Base-by-base conservation (phyloP, 2,329 filamentous ascomycete genomes). In the Nothomitra cinnamomea region DNA sequence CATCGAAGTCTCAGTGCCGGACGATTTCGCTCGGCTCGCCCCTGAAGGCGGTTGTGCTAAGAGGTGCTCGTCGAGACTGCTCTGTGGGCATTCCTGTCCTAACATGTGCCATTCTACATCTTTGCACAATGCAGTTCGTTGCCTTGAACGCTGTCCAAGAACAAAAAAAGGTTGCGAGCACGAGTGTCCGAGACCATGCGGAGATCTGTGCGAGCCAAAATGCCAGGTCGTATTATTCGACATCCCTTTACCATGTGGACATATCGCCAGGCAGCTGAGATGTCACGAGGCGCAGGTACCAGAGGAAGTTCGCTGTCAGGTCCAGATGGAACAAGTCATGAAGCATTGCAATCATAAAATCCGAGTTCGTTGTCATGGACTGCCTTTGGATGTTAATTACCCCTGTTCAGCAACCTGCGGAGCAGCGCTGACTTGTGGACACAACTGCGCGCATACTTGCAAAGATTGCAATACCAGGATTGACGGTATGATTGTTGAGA, bases 21-120 rank as follows among this genome's bases (percentile, higher is more conserved):
- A 80, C 1, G 71, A 85, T 56, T 85, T 85, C 58, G 56, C 67
- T 0, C 70, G 61, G 56, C 64, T 70, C 55, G 73, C 61, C 0
- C 82, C 81, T 0, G 81, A 85, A 61, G 79, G 79, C 41, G 82
- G 82, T 0, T 85, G 80, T 58, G 61, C 62, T 43, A 60, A 71
- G 15, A 64, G 63, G 1, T 85, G 81, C 56, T 67, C 56, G 3
- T 61, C 66, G 25, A 63, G 66, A n/a, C 63, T 75, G 13, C 48
- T 56, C 5, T 74, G 72, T 53, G 72, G 72, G n/a, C n/a, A n/a
- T n/a, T n/a, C n/a, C n/a, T n/a, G n/a, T n/a, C n/a, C n/a, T n/a
- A n/a, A n/a, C n/a, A n/a, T n/a, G n/a, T n/a, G n/a, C n/a, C 72
- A 75, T 59, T 67, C 70, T 0, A 61, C 68, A 2, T 52, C 60